Percentiles rank a stretch among this genome's conserved stretches.
phyloP scores from a whole-genome alignment of 148 eudicot species.

The Dysphania ambrosioides region DNA sequence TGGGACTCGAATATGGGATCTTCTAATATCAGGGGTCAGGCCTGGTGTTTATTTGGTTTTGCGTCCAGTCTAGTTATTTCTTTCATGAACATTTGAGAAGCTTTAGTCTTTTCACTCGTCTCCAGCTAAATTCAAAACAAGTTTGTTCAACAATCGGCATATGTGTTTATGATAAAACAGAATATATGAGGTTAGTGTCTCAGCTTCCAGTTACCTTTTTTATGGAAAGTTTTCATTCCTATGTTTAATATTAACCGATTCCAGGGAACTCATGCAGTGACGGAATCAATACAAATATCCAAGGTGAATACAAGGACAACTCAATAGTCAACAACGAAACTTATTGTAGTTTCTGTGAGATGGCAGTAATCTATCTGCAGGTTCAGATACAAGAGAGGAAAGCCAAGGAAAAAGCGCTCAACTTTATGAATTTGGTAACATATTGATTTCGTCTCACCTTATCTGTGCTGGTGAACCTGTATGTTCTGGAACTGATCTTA shows the following conservation, averaged over 20 bases:
- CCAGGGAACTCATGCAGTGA: conserved; percentile 16
- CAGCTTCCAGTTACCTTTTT: not conserved
- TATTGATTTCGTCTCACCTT: not conserved
- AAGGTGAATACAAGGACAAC: conserved; percentile 2
- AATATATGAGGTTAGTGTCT: conserved; percentile 19
- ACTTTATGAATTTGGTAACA: conserved; percentile 32
- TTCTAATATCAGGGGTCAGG: conserved; percentile 45
- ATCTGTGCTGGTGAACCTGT: not conserved
- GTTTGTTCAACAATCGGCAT: conserved; percentile 29
- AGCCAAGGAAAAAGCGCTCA: conserved; percentile 26
- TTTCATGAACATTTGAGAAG: not conserved
- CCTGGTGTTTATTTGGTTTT: not conserved
- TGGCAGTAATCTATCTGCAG: conserved; percentile 34
- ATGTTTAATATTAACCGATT: not conserved
- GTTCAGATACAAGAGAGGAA: conserved; percentile 22
- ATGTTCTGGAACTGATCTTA: not conserved
- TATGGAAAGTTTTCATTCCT: not conserved
- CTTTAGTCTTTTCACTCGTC: not conserved
- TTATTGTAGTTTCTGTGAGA: conserved; percentile 40
- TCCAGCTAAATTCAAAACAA: conserved; percentile 34
- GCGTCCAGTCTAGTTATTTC: not conserved
- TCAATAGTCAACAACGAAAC: conserved; percentile 12
- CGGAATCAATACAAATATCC: conserved; percentile 5
- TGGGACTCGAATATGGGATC: conserved; percentile 48
- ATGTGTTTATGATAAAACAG: conserved; percentile 21